Evolutionary conservation across 2,329 filamentous ascomycete genomes (phyloP).

Genomic region (Dissoconium aciculare): DNA sequence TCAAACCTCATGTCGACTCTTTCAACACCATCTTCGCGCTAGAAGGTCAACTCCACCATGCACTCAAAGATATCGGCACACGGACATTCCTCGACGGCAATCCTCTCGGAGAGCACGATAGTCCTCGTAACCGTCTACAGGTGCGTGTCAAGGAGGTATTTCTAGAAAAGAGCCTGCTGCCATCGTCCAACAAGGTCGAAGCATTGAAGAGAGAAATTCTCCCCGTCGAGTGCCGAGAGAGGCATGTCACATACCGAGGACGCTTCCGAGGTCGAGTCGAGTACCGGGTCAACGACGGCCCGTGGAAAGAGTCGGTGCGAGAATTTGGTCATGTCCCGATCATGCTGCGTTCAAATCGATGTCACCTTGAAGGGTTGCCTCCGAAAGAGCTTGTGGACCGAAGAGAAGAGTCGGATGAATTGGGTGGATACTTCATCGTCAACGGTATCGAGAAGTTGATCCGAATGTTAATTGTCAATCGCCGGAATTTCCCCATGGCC

Average conservation of each 20-base stretch:
- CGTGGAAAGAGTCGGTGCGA: conserved; percentile 65
- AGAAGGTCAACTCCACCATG: conserved; percentile 59
- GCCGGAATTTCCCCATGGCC: conserved; percentile 88
- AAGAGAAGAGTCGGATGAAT: conserved; percentile 91
- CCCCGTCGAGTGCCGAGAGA: conserved; percentile 85
- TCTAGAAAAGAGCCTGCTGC: conserved; percentile 67
- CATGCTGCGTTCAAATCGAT: conserved; percentile 84
- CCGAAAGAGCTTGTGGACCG: conserved; percentile 67
- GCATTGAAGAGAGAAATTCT: conserved; percentile 67
- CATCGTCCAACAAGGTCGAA: conserved; percentile 68
- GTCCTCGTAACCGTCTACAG: conserved; percentile 51
- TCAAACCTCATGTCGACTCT: conserved; percentile 83
- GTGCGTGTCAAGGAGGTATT: conserved; percentile 69
- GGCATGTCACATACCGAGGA: conserved; percentile 81
- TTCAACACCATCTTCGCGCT: conserved; percentile 80
- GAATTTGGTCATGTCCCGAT: conserved; percentile 83
- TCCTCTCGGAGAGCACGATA: conserved; percentile 37
- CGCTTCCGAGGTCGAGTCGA: conserved; percentile 71
- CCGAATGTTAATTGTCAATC: conserved; percentile 75
- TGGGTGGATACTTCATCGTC: conserved; percentile 93
- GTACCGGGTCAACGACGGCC: conserved; percentile 73
- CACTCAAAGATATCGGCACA: conserved; percentile 73
- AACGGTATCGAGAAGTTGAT: conserved; percentile 97
- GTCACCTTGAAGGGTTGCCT: conserved; percentile 74
- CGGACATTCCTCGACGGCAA: conserved; percentile 78